Evolutionary conservation across 1,139 yeast genomes (phyloP).

Genomic region (Scheffersomyces segobiensis): DNA sequence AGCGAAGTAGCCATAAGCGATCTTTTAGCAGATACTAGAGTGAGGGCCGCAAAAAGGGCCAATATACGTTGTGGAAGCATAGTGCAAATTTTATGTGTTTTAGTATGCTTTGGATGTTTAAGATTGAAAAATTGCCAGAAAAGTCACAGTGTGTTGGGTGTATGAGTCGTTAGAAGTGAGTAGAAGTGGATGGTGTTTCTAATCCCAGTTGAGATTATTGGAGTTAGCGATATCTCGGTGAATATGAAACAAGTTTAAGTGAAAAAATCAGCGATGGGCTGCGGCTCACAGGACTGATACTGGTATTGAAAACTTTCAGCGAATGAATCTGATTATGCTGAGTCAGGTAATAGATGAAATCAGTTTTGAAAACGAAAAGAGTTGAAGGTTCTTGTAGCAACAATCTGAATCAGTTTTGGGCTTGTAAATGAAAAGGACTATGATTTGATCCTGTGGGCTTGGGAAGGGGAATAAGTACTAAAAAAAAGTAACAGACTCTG

Average conservation of each 20-base stretch:
- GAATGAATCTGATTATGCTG: background rate
- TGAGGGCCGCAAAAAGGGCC: slow-evolving; percentile 5
- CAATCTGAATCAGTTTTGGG: background rate
- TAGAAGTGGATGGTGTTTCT: background rate
- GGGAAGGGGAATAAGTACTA: background rate
- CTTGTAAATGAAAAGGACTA: background rate
- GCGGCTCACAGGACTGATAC: background rate
- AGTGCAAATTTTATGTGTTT: background rate
- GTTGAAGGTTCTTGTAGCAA: no score
- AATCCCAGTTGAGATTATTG: background rate
- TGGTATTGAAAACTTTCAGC: background rate
- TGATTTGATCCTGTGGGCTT: background rate
- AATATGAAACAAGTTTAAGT: background rate
- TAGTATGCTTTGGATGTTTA: background rate
- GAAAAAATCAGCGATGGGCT: background rate
- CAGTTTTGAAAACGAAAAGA: no score
- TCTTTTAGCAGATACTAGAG: slow-evolving; percentile 29
- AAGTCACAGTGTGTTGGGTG: background rate
- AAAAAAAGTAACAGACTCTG: background rate
- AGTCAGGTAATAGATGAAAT: background rate
- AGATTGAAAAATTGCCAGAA: background rate
- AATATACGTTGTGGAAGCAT: slow-evolving; percentile 1
- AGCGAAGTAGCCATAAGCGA: slow-evolving; percentile 61
- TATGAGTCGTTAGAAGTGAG: background rate
- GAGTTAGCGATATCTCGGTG: background rate